phyloP scores from a whole-genome alignment of 371 early-diverging fungal species.

The Mortierella sp. region DNA sequence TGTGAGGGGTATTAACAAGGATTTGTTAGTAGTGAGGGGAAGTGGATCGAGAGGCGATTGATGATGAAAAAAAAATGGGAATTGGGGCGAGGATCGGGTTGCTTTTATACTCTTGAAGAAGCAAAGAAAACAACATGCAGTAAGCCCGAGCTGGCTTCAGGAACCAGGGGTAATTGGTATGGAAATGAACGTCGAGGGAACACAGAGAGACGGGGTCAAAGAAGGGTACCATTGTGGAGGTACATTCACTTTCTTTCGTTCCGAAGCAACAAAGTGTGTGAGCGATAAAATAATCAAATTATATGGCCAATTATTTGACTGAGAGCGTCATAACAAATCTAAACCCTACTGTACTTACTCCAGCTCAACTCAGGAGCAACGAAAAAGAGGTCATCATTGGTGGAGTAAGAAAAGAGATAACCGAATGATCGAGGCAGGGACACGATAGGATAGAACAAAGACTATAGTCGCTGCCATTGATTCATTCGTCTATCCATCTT shows the following conservation, averaged over 20 bases:
- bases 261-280: background rate
- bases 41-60: constrained; percentile 14
- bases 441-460: too few relatives aligned
- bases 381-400: background rate
- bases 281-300: constrained; percentile 5
- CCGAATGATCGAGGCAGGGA: too few relatives aligned
- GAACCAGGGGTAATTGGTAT: background rate
- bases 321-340: background rate
- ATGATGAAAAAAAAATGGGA: constrained; percentile 19
- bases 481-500: too few relatives aligned
- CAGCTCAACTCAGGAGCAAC: too few relatives aligned
- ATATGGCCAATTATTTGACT: background rate
- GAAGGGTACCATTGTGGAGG: background rate
- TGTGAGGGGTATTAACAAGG: constrained; percentile 29
- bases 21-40: constrained; percentile 22
- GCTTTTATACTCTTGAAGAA: background rate
- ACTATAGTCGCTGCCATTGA: too few relatives aligned
- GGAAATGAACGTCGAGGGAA: background rate
- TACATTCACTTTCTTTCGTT: background rate
- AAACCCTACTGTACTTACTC: background rate
- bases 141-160: background rate
- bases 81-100: background rate
- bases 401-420: too few relatives aligned
- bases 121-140: background rate
- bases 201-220: background rate